Evolutionary conservation across 768 basidiomycete species (phyloP), one percentile per base, ranked within the genome.

Genomic region (Pisolithus marmoratus): DNA sequence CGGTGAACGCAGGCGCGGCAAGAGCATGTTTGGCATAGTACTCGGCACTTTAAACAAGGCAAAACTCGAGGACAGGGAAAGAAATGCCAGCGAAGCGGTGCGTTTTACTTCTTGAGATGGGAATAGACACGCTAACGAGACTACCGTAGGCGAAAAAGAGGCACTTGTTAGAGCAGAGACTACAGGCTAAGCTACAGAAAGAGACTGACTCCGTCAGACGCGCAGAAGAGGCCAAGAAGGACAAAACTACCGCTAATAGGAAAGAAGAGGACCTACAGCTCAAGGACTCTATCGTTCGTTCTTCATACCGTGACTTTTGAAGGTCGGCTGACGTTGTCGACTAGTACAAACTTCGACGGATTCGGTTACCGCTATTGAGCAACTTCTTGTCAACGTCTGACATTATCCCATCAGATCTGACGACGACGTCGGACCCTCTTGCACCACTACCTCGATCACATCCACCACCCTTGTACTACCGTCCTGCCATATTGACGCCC

Each of bases 21-120:
- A 87, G 80, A 82, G 80, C 72, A 88, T 90, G 85, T 88, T 92
- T 72, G 90, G 88, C 55, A 74, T 91, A 58, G 74, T 90, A 57
- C 69, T 92, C 52, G 87, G 87, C 48, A 92, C 89, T 58, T 79
- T 92, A 55, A 88, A 85, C 72, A 88, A 87, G 75, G 90, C 90
- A 57, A 90, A 90, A 74, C 84, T 79, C 58, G 89, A 92, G 74
- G 89, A 90, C 68, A 85, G 87, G 65, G 83, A 87, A 74, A 76
- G 88, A 54, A 88, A 78, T 64, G 83, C 84, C n/a, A 90, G 87
- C 68, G 89, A 92, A 60, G 87, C 89, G 61, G 89, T 90, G 54
- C 66, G 71, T 68, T 37, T 37, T 20, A 17, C 38, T 48, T 51
- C 48, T 36, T 38, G 14, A 34, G 34, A 34, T n/a, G 14, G 29